Conservation (phyloP, 2,329 filamentous ascomycete genomes). For the Ophiostoma triangulosporum region DNA sequence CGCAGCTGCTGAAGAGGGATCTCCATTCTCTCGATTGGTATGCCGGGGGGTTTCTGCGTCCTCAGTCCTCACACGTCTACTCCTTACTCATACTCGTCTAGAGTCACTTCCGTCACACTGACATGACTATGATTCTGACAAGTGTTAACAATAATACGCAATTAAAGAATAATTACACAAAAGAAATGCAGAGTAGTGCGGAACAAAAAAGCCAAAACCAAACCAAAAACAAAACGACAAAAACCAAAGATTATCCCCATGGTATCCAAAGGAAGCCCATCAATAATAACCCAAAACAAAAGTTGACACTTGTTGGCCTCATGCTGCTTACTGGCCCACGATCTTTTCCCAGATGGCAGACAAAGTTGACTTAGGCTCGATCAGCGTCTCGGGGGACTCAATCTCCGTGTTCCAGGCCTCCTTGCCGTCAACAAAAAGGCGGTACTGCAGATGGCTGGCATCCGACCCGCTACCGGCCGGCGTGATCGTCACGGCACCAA, state of each 20-base stretch:
- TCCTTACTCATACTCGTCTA: no score
- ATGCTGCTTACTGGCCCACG: neutral
- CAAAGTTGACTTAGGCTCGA: conserved; percentile 19
- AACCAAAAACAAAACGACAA: neutral
- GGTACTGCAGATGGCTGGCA: conserved; percentile 60
- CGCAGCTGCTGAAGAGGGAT: no score
- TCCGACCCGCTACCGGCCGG: conserved; percentile 17
- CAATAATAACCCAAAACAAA: neutral
- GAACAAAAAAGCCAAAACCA: neutral
- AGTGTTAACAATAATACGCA: no score
- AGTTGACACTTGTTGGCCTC: neutral
- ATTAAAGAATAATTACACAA: neutral
- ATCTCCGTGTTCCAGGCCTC: conserved; percentile 59
- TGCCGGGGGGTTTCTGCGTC: no score
- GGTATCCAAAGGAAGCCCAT: no score
- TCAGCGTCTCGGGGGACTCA: conserved; percentile 27
- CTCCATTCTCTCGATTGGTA: no score
- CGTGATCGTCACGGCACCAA: conserved; percentile 64
- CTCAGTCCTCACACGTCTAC: no score
- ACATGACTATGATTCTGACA: no score
- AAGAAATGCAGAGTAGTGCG: neutral
- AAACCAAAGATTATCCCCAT: no score
- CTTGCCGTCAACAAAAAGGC: conserved; percentile 67
- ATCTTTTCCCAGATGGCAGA: conserved; percentile 34
- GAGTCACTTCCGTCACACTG: no score